A percentile compares a stretch with the other conserved stretches of the same genome.
Evolutionary conservation across 495 filamentous ascomycete genomes (phyloP).

Genomic region (Pseudotulostoma volvatum): DNA sequence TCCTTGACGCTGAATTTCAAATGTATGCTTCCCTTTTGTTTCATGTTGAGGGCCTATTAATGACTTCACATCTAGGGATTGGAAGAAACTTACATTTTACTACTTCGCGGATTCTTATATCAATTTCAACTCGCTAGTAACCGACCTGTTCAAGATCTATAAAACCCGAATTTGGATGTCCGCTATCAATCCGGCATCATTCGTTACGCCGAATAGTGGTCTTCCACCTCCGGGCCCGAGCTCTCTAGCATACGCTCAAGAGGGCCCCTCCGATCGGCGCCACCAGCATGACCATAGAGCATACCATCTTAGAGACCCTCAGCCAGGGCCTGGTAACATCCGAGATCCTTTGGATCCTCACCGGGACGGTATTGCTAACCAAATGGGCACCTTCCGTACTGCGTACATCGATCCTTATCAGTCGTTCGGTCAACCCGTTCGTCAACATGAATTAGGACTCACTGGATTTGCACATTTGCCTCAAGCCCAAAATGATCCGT

Average conservation of each 20-base stretch:
- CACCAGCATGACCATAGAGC: slow-evolving; percentile 20
- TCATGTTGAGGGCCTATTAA: slow-evolving; percentile 1
- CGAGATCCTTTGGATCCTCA: slow-evolving; percentile 3
- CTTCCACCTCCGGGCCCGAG: slow-evolving; percentile 31
- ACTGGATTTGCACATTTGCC: slow-evolving; percentile 9
- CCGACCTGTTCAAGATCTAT: slow-evolving; percentile 95
- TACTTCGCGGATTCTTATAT: slow-evolving; percentile 97
- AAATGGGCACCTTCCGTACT: slow-evolving; percentile 19
- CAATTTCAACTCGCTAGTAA: slow-evolving; percentile 95
- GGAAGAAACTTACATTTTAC: slow-evolving; percentile 97
- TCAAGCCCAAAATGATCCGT: slow-evolving; percentile 17
- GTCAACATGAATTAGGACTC: slow-evolving; percentile 14
- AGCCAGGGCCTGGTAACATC: background rate
- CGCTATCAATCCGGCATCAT: slow-evolving; percentile 93
- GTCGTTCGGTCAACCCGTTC: slow-evolving; percentile 17
- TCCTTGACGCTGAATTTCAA: slow-evolving; percentile 97
- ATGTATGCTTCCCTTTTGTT: slow-evolving; percentile 47
- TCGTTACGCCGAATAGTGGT: slow-evolving; percentile 65
- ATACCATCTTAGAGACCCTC: slow-evolving; percentile 6
- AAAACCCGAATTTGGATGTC: slow-evolving; percentile 99
- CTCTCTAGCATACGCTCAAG: slow-evolving; percentile 20
- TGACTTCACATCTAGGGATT: slow-evolving; percentile 48
- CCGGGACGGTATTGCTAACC: slow-evolving; percentile 18
- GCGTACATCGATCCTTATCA: slow-evolving; percentile 25
- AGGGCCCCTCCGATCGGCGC: slow-evolving; percentile 18